Percentiles rank a stretch among this genome's conserved stretches.
Evolutionary conservation across 2,329 filamentous ascomycete species (phyloP).

Genomic region (Aspergillus versicolor): DNA sequence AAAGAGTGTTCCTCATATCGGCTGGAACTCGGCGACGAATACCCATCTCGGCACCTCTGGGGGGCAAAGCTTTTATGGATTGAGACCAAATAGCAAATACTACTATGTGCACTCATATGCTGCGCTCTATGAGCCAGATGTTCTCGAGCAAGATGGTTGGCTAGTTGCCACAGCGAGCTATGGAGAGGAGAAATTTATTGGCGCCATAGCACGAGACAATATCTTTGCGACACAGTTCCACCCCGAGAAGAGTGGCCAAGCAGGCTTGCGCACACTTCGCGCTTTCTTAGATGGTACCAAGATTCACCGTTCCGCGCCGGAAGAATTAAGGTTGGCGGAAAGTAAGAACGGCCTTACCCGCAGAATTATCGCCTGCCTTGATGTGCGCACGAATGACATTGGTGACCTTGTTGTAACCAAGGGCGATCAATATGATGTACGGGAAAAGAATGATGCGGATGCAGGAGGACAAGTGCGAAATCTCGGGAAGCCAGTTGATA

Average conservation of each 20-base stretch:
- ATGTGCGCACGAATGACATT: conserved; percentile 89
- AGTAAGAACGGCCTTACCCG: conserved; percentile 73
- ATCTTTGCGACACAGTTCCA: conserved; percentile 94
- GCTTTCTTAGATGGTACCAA: conserved; percentile 78
- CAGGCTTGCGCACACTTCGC: conserved; percentile 78
- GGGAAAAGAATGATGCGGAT: conserved; percentile 71
- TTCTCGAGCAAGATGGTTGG: conserved; percentile 82
- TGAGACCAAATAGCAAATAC: conserved; percentile 84
- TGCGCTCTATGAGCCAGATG: conserved; percentile 69
- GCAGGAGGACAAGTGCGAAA: conserved; percentile 71
- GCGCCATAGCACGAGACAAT: conserved; percentile 82
- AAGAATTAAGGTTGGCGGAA: conserved; percentile 19
- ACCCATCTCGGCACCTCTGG: conserved; percentile 40
- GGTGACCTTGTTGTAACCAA: conserved; percentile 97
- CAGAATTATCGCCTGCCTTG: conserved; percentile 90
- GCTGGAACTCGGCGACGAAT: conserved; percentile 86
- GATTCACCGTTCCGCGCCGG: conserved; percentile 52
- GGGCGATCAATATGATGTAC: conserved; percentile 97
- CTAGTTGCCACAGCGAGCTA: conserved; percentile 87
- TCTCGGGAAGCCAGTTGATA: conserved; percentile 92
- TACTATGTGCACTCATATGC: conserved; percentile 99
- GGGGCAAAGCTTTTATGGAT: conserved; percentile 68
- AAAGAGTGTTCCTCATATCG: conserved; percentile 98
- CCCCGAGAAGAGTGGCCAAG: conserved; percentile 92
- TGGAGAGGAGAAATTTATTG: conserved; percentile 84